Evolutionary conservation across 257 asterid species (phyloP), one percentile per base, ranked within the genome.

Genomic region (Solanum sejunctum): DNA sequence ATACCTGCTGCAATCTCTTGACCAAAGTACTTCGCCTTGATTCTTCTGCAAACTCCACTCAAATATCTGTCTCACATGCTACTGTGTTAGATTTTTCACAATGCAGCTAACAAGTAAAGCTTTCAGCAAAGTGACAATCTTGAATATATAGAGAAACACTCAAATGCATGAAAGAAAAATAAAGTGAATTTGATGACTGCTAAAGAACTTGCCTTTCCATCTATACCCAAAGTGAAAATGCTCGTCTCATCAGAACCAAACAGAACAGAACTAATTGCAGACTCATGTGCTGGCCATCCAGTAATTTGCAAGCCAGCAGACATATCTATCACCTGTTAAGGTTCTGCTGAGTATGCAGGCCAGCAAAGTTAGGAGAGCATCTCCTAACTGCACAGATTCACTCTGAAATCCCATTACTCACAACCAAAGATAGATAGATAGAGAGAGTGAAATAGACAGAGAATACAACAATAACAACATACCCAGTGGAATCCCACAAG

Each of bases 251-350:
- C 98, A 10, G 93, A 94, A 82, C 98, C 98, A 86, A 96, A 96
- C 73, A 89, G 88, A 88, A 96, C 94, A 47, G 99, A 96, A 89
- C 95, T 92, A 85, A 96, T 95, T 41, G 97, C 96, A 88, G 91
- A 91, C 85, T 96, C 99, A 88, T 95, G 98, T 86, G 98, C 98
- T 39, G 99, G 99, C 99, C 98, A 96, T 85, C 98, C 99, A 63
- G 96, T 96, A 80, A 96, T 97, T 95, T 93, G 99, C 90, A 89
- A 92, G 56, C 98, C 97, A 82, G 98, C 97, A 90, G 97, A 91
- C 98, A 95, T 95, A 89, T 96, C 99, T 96, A 86, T 81, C 84
- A 70, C 83, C 81, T 80, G 92, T 93, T 90, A 92, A 94, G 94
- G 86, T 75, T 56, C 83, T 57, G 78, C 43, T 67, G 54, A 51